Evolutionary conservation across 768 basidiomycete genomes (phyloP).

Genomic region (Tricholoma flavovirens): DNA sequence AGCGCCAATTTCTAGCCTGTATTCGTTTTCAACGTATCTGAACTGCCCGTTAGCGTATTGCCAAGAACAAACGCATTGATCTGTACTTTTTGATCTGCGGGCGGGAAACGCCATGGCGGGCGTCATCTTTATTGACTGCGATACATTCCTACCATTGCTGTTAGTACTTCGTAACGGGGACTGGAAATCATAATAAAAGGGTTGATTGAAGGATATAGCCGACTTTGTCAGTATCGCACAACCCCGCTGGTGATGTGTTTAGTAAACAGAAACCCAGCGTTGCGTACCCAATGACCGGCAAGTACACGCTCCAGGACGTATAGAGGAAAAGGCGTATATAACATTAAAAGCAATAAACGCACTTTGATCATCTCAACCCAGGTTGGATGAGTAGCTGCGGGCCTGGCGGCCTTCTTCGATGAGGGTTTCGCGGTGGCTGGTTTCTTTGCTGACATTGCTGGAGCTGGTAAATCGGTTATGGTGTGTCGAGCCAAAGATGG

Average conservation of each 20-base stretch:
- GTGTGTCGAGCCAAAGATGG: conserved; percentile 5
- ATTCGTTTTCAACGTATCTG: conserved; percentile 81
- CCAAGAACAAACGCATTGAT: conserved; percentile 2
- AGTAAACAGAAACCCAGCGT: conserved; percentile 15
- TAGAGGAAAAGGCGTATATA: neutral
- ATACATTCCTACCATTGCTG: conserved; percentile 71
- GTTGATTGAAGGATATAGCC: neutral
- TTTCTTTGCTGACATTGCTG: conserved; percentile 30
- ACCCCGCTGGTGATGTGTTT: neutral
- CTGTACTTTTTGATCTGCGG: conserved; percentile 88
- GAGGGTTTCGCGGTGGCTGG: conserved; percentile 32
- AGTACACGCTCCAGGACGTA: neutral
- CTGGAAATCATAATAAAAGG: conserved; percentile 9
- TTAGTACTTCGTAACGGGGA: conserved; percentile 1
- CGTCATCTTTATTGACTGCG: conserved; percentile 62
- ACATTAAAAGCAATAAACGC: conserved; percentile 15
- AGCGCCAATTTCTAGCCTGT: conserved; percentile 74
- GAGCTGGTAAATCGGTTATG: conserved; percentile 9
- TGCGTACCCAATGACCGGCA: conserved; percentile 7
- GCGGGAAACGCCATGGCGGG: conserved; percentile 81
- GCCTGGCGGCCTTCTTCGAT: conserved; percentile 45
- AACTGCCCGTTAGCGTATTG: conserved; percentile 12
- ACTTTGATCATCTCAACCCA: conserved; percentile 84
- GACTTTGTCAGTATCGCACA: neutral
- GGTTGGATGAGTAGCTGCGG: conserved; percentile 46